These are phyloP conservation scores for Hirschioporus abietinus DNA, from an alignment of 768 basidiomycete species.

Conservation along the genomic window DNA sequence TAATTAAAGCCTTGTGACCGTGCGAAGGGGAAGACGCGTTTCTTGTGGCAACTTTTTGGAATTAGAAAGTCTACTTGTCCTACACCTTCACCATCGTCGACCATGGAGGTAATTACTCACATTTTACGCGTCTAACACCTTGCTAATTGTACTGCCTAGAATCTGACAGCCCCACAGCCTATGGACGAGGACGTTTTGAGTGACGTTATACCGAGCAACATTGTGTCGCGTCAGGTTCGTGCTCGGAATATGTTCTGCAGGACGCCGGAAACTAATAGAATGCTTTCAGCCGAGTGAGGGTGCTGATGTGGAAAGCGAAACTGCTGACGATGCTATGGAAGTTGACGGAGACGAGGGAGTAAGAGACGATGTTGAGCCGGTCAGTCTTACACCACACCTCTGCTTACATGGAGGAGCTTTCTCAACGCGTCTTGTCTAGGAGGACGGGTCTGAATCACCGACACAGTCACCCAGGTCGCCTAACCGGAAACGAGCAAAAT, in stretches of 20 bases:
- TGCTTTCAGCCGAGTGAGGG: constrained; percentile 53
- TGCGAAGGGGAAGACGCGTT: not conserved
- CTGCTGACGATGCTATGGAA: constrained; percentile 46
- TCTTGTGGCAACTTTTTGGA: constrained; percentile 1
- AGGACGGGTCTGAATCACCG: constrained; percentile 35
- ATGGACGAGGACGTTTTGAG: constrained; percentile 81
- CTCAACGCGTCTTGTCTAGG: constrained; percentile 22
- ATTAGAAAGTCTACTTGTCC: not conserved
- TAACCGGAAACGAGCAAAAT: constrained; percentile 43
- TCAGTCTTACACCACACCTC: constrained; percentile 12
- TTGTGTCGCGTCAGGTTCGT: constrained; percentile 80
- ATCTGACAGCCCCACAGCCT: constrained; percentile 4
- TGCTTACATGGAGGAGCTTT: constrained; percentile 20
- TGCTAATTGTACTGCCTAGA: not conserved
- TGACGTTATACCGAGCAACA: constrained; percentile 87
- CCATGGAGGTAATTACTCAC: not conserved
- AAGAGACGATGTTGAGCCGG: constrained; percentile 45
- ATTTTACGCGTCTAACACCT: not conserved
- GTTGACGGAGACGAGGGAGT: constrained; percentile 58
- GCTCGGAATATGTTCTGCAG: constrained; percentile 1
- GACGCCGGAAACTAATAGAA: constrained; percentile 25
- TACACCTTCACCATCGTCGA: not conserved
- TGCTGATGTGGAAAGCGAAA: constrained; percentile 72
- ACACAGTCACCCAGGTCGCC: constrained; percentile 23
- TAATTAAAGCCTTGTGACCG: not conserved